phyloP scores from a whole-genome alignment of 2,329 filamentous ascomycete species.

The Penicillium verrucosum region DNA sequence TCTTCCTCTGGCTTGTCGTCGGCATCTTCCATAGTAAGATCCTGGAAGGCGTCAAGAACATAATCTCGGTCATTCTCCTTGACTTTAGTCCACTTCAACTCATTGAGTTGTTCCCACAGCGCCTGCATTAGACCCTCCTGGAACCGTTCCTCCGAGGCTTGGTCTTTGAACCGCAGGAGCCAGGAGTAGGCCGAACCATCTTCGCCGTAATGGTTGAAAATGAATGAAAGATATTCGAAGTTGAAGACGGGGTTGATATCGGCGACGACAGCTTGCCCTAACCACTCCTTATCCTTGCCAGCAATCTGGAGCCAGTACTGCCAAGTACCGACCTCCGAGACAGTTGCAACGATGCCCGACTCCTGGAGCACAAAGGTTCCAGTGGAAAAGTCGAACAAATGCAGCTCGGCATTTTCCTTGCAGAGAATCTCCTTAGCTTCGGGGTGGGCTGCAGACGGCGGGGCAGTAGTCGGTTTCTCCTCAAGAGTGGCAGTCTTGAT shows the following conservation, averaged over 20 bases:
- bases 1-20: constrained; percentile 56
- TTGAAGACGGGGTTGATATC: constrained; percentile 99
- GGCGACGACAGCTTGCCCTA: constrained; percentile 78
- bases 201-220: constrained; percentile 92
- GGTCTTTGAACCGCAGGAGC: constrained; percentile 87
- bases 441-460: constrained; percentile 61
- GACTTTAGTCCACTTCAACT: constrained; percentile 88
- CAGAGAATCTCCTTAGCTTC: constrained; percentile 69
- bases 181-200: constrained; percentile 93
- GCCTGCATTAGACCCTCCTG: constrained; percentile 94
- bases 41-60: constrained; percentile 90
- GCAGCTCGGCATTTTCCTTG: constrained; percentile 76
- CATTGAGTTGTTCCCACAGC: constrained; percentile 92
- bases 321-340: constrained; percentile 86
- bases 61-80: constrained; percentile 93
- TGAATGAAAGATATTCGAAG: constrained; percentile 97
- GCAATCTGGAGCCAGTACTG: constrained; percentile 91
- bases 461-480: constrained; percentile 55
- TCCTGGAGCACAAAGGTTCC: constrained; percentile 84
- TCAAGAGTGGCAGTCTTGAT: constrained; percentile 37
- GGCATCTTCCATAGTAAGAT: constrained; percentile 84
- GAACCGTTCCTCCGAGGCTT: constrained; percentile 75
- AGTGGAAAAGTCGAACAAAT: constrained; percentile 86
- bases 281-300: constrained; percentile 72
- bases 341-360: constrained; percentile 68